Conservation (phyloP, 2,329 filamentous ascomycete species). For the Pseudophaeomoniella oleicola region DNA sequence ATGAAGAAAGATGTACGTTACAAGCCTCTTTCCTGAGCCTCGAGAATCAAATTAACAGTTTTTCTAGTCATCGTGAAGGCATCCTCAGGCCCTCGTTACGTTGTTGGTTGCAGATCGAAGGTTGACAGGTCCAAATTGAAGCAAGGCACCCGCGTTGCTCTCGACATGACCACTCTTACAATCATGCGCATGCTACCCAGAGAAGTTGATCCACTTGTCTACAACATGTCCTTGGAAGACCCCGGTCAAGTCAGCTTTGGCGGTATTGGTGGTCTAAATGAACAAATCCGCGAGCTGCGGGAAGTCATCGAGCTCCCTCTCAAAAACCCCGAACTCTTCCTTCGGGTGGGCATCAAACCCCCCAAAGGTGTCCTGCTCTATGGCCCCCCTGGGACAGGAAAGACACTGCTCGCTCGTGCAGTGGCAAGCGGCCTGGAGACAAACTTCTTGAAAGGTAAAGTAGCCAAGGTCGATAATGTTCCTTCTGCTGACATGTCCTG, state of each 20-base stretch:
- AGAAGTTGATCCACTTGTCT: slow-evolving; percentile 95
- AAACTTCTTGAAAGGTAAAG: slow-evolving; percentile 87
- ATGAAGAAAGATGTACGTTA: slow-evolving; percentile 88
- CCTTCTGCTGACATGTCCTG: slow-evolving; percentile 2
- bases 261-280: slow-evolving; percentile 92
- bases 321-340: slow-evolving; percentile 96
- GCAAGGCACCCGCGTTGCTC: slow-evolving; percentile 91
- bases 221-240: slow-evolving; percentile 99
- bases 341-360: slow-evolving; percentile 95
- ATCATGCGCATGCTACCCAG: slow-evolving; percentile 99
- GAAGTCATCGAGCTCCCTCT: slow-evolving; percentile 96
- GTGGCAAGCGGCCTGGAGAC: slow-evolving; percentile 95
- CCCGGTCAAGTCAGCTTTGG: slow-evolving; percentile 95
- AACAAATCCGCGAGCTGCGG: slow-evolving; percentile 91
- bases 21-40: no score
- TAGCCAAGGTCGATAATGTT: background rate
- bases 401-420: slow-evolving; percentile 84
- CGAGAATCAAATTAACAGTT: slow-evolving; percentile 3
- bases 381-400: slow-evolving; percentile 90
- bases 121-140: slow-evolving; percentile 96
- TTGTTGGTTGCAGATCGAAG: slow-evolving; percentile 95
- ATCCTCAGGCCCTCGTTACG: slow-evolving; percentile 91
- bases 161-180: slow-evolving; percentile 98
- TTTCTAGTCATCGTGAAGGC: slow-evolving; percentile 87
- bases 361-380: slow-evolving; percentile 95